Evolutionary conservation across 768 basidiomycete genomes (phyloP).

Genomic region (Neoboletus brunneissimus): DNA sequence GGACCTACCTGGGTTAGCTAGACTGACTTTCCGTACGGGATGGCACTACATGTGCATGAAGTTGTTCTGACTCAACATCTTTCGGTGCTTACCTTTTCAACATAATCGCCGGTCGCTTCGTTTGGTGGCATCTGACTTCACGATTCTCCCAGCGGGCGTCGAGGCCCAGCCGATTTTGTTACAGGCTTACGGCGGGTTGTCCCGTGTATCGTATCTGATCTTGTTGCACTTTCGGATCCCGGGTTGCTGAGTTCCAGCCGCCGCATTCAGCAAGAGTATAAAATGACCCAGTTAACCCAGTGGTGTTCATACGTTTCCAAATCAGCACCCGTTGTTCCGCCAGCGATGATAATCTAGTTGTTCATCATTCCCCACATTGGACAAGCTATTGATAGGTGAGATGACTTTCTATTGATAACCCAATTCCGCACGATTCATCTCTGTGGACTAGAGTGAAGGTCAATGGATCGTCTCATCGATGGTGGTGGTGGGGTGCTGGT

Average conservation of each 20-base stretch:
- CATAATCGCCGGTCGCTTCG: conserved; percentile 7
- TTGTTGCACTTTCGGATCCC: conserved; percentile 12
- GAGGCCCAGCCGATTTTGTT: background rate
- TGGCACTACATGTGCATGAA: too few relatives aligned
- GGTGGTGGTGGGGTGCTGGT: background rate
- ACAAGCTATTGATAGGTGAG: conserved; percentile 22
- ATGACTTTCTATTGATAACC: conserved; percentile 26
- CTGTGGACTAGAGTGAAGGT: background rate
- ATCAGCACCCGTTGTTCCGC: conserved; percentile 1
- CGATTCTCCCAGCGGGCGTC: background rate
- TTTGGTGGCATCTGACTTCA: background rate
- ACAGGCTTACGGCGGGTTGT: background rate
- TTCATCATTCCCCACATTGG: conserved; percentile 17
- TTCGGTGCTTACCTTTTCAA: background rate
- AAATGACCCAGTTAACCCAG: background rate
- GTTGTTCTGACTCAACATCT: background rate
- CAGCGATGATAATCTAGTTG: conserved; percentile 9
- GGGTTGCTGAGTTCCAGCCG: background rate
- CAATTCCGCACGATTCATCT: background rate
- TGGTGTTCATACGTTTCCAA: background rate
- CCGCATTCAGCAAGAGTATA: conserved; percentile 8
- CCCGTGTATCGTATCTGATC: background rate
- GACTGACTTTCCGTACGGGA: conserved; percentile 1
- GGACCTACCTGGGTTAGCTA: background rate
- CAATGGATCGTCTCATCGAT: background rate